These are phyloP conservation scores for Rhodotorula glutinis DNA, from an alignment of 1,284 basidiomycete species.

Conservation along the genomic window DNA sequence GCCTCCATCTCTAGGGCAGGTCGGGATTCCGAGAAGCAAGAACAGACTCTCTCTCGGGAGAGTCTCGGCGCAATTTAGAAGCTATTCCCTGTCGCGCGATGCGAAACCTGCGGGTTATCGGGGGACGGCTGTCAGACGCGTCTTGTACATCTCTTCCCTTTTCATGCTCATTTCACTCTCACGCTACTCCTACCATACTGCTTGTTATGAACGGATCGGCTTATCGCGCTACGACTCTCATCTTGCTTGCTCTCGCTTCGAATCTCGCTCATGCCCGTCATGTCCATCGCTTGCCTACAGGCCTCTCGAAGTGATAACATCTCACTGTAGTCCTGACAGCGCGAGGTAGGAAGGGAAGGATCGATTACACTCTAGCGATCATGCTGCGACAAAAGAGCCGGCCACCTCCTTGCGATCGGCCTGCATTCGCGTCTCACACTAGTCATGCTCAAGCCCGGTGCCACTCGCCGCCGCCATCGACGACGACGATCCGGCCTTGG, in stretches of 20 bases:
- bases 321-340: too few species aligned
- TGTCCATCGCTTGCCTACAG: too few species aligned
- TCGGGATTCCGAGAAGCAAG: slow-evolving; percentile 35
- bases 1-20: slow-evolving; percentile 17
- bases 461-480: background rate
- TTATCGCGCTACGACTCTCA: too few species aligned
- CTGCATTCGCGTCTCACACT: background rate
- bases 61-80: slow-evolving; percentile 6
- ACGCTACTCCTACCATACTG: too few species aligned
- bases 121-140: slow-evolving; percentile 13
- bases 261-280: too few species aligned
- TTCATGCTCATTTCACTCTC: background rate
- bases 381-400: too few species aligned
- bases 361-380: too few species aligned
- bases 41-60: background rate
- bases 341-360: too few species aligned
- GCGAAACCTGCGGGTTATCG: background rate
- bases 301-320: too few species aligned
- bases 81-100: background rate
- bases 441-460: background rate
- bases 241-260: too few species aligned
- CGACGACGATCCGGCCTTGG: background rate
- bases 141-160: background rate
- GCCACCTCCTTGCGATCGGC: too few species aligned
- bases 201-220: too few species aligned